Conservation (phyloP, 495 filamentous ascomycete species). For the Talaromyces wortmannii region DNA sequence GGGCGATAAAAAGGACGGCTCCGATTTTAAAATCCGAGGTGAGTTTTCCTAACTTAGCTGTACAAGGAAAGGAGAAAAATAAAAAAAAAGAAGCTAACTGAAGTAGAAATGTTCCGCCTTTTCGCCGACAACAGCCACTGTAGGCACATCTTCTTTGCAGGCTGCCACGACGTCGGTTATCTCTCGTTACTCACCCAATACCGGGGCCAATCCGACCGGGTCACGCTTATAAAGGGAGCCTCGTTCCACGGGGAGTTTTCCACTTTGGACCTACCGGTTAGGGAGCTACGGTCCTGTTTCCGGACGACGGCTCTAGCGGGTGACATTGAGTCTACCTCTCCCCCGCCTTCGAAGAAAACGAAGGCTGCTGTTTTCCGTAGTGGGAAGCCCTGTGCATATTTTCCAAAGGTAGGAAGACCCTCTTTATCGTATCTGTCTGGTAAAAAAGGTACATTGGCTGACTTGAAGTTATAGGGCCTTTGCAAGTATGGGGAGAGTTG, state of each 20-base stretch:
- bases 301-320: constrained; percentile 22
- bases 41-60: neutral
- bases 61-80: too few species aligned
- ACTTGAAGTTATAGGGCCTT: constrained; percentile 19
- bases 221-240: constrained; percentile 46
- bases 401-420: constrained; percentile 16
- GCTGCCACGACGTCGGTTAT: constrained; percentile 57
- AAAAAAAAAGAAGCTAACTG: neutral
- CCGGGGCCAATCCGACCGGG: constrained; percentile 31
- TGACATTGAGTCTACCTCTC: constrained; percentile 8
- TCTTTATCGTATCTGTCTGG: neutral
- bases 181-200: constrained; percentile 48
- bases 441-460: neutral
- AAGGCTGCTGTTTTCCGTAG: constrained; percentile 1
- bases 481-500: constrained; percentile 31
- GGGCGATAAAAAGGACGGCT: constrained; percentile 54
- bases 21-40: constrained; percentile 55
- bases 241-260: constrained; percentile 30
- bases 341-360: neutral
- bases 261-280: constrained; percentile 27
- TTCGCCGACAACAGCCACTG: constrained; percentile 56
- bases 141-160: constrained; percentile 60
- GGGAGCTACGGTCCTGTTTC: constrained; percentile 38
- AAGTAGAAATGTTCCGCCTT: constrained; percentile 46
- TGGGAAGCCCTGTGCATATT: constrained; percentile 6